Conservation (phyloP, 2,329 filamentous ascomycete species). For the Xylariales sp. region DNA sequence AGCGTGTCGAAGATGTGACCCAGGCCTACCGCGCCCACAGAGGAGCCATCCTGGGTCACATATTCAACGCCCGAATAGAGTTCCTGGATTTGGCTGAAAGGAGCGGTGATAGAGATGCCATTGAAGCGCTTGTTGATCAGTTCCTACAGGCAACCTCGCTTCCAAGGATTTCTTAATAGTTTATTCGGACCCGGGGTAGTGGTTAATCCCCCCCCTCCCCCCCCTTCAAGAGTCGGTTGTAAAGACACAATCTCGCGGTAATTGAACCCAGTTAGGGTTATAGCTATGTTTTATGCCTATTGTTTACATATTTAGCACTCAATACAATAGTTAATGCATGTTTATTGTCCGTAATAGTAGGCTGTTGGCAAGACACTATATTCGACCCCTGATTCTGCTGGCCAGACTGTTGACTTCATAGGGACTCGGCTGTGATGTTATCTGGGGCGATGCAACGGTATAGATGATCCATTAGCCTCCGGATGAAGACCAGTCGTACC, state of each 20-base stretch:
- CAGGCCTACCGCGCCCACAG: constrained; percentile 41
- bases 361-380: too few relatives aligned
- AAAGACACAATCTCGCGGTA: too few relatives aligned
- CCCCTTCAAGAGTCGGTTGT: too few relatives aligned
- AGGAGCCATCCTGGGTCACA: constrained; percentile 25
- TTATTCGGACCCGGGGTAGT: too few relatives aligned
- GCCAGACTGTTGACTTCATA: constrained; percentile 10
- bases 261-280: too few relatives aligned
- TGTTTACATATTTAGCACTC: too few relatives aligned
- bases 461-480: constrained; percentile 13
- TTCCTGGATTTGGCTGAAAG: constrained; percentile 28
- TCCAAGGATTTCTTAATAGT: not conserved
- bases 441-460: constrained; percentile 8
- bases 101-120: constrained; percentile 16
- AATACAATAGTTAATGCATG: too few relatives aligned
- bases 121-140: constrained; percentile 28
- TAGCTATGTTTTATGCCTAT: too few relatives aligned
- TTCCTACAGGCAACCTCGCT: constrained; percentile 21
- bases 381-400: too few relatives aligned
- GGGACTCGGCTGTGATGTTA: constrained; percentile 2
- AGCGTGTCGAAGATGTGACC: constrained; percentile 30
- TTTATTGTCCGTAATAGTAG: too few relatives aligned
- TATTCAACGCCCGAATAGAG: constrained; percentile 29
- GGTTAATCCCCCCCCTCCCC: too few relatives aligned
- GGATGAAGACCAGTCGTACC: constrained; percentile 13